A percentile compares a stretch with the other conserved stretches of the same genome.
phyloP scores from a whole-genome alignment of 2,329 filamentous ascomycete genomes.

The Beauveria medogensis region DNA sequence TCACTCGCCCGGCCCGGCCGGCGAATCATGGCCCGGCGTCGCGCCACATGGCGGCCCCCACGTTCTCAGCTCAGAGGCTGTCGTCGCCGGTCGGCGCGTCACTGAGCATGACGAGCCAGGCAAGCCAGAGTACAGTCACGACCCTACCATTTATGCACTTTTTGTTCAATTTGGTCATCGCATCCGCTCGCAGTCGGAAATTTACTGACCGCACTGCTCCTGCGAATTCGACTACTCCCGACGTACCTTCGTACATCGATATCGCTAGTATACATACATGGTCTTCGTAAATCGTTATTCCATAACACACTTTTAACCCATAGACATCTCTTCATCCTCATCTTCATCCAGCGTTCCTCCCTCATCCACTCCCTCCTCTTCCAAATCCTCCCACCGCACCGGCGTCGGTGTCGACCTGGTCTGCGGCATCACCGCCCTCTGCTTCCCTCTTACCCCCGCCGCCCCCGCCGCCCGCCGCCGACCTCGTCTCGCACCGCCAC shows the following conservation, averaged over 20 bases:
- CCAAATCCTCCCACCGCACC: slow-evolving; percentile 9
- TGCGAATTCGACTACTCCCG: not conserved
- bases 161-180: not conserved
- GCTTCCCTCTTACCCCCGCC: not conserved
- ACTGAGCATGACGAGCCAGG: too few relatives aligned
- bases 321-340: slow-evolving; percentile 18
- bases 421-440: not conserved
- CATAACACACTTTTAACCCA: slow-evolving; percentile 14
- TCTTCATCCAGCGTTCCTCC: slow-evolving; percentile 13
- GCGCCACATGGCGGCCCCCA: not conserved
- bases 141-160: too few relatives aligned
- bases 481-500: slow-evolving; percentile 3
- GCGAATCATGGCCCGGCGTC: not conserved
- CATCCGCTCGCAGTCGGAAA: not conserved
- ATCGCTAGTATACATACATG: not conserved
- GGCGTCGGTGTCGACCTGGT: slow-evolving; percentile 11
- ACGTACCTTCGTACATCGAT: not conserved
- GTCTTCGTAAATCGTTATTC: not conserved
- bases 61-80: slow-evolving; percentile 1
- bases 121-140: not conserved
- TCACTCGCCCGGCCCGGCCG: not conserved
- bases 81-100: not conserved
- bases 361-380: slow-evolving; percentile 15
- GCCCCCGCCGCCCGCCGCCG: not conserved
- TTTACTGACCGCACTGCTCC: not conserved